phyloP scores from a whole-genome alignment of 2,329 filamentous ascomycete species.

The Sporothrix mexicana region DNA sequence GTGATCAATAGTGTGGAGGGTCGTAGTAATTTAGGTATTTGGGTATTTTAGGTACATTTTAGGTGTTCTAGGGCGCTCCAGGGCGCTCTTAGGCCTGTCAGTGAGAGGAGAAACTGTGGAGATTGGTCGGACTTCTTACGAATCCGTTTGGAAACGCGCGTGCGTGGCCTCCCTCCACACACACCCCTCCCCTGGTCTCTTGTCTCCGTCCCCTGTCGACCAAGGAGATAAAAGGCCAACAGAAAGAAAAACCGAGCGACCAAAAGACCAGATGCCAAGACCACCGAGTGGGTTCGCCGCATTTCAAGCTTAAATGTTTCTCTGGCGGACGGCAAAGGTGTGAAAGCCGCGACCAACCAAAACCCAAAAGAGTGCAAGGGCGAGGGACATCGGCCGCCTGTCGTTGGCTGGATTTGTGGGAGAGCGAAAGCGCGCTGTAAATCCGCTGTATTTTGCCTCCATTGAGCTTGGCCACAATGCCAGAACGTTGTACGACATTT shows the following conservation, averaged over 20 bases:
- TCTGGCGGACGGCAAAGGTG: conserved; percentile 23
- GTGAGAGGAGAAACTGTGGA: conserved; percentile 14
- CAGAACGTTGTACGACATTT: background rate
- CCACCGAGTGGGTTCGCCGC: conserved; percentile 39
- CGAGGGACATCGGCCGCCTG: conserved; percentile 1
- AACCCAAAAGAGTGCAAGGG: background rate
- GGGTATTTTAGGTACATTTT: background rate
- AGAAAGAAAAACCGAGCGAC: background rate
- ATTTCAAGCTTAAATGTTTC: conserved; percentile 41
- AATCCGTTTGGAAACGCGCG: conserved; percentile 23
- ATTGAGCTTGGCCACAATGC: background rate
- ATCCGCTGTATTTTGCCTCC: no score
- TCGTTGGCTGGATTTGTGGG: background rate
- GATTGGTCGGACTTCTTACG: conserved; percentile 25
- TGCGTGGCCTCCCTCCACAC: conserved; percentile 22
- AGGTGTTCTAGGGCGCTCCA: background rate
- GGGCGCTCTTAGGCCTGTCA: conserved; percentile 1
- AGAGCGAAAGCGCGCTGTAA: no score
- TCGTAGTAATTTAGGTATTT: no score
- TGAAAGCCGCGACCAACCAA: background rate
- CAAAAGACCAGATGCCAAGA: conserved; percentile 34
- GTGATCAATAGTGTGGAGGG: conserved; percentile 2
- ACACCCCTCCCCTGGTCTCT: background rate
- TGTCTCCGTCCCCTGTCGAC: background rate
- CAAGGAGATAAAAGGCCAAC: background rate